phyloP scores from a whole-genome alignment of 164 flowering plant genomes.

The Liriodendron chinense region DNA sequence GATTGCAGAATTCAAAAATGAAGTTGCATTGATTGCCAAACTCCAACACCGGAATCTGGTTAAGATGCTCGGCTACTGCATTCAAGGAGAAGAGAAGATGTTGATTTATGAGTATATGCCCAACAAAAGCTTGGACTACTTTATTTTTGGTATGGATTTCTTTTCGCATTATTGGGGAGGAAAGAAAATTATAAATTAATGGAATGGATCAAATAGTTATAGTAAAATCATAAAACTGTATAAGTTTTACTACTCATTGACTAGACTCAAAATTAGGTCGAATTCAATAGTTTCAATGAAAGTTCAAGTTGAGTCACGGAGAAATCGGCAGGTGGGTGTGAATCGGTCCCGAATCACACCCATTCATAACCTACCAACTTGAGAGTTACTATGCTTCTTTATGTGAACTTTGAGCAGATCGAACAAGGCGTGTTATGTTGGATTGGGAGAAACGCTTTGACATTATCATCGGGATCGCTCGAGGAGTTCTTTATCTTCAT shows the following conservation, averaged over 20 bases:
- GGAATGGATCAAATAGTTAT: too few relatives aligned
- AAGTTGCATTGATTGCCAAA: slow-evolving; percentile 34
- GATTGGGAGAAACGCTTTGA: slow-evolving; percentile 58
- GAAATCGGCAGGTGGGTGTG: too few relatives aligned
- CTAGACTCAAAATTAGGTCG: too few relatives aligned
- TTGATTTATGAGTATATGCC: slow-evolving; percentile 42
- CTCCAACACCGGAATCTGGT: slow-evolving; percentile 62
- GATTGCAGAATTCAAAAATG: slow-evolving; percentile 39
- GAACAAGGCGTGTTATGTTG: slow-evolving; percentile 31
- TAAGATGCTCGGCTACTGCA: slow-evolving; percentile 41
- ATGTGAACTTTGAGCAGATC: slow-evolving; percentile 28
- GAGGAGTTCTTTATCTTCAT: slow-evolving; percentile 83
- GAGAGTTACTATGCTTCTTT: too few relatives aligned
- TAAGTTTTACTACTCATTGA: too few relatives aligned
- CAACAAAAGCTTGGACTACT: slow-evolving; percentile 31
- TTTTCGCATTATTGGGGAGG: background rate
- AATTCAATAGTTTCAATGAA: too few relatives aligned
- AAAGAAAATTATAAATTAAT: too few relatives aligned
- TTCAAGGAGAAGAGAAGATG: slow-evolving; percentile 34
- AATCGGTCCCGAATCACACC: too few relatives aligned
- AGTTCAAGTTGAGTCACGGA: too few relatives aligned
- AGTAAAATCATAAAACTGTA: too few relatives aligned
- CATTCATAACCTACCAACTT: too few relatives aligned
- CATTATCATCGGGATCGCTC: slow-evolving; percentile 72
- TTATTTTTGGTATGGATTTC: slow-evolving; percentile 26